phyloP scores from a whole-genome alignment of 768 basidiomycete species.

The Trametes maxima region DNA sequence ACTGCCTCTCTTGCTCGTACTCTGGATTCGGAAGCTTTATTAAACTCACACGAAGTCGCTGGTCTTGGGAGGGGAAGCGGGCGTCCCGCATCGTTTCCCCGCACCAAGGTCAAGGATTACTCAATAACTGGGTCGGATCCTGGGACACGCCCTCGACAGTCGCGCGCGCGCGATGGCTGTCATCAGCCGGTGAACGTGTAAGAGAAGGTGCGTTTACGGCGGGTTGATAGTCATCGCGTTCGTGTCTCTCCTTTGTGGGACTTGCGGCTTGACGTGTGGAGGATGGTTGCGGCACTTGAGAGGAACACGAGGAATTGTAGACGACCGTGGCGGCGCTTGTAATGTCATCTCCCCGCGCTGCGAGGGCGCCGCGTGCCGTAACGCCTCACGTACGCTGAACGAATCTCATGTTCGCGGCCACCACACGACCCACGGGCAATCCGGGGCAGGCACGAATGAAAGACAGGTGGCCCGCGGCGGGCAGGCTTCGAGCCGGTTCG shows the following conservation, averaged over 20 bases:
- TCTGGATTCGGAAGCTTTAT: no score
- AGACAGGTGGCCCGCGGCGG: background rate
- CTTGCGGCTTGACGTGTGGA: background rate
- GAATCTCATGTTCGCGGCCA: background rate
- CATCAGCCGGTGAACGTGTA: background rate
- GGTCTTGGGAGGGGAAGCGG: background rate
- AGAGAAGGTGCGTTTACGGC: background rate
- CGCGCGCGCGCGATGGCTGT: background rate
- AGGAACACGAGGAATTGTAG: background rate
- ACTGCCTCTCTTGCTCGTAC: no score
- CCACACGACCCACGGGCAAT: conserved; percentile 3
- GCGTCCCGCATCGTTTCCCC: background rate
- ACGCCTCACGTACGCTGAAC: background rate
- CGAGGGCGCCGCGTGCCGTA: conserved; percentile 3
- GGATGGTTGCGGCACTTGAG: background rate
- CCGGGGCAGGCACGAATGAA: conserved; percentile 8
- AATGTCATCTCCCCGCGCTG: conserved; percentile 5
- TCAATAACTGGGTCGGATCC: background rate
- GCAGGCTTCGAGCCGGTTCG: background rate
- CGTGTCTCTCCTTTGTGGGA: conserved; percentile 5
- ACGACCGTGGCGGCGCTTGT: background rate
- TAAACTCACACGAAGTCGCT: background rate
- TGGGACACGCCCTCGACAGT: background rate
- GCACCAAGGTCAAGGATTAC: background rate
- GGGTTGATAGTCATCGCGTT: background rate